phyloP scores from a whole-genome alignment of 257 asterid genomes.

The Solanum chmielewskii region DNA sequence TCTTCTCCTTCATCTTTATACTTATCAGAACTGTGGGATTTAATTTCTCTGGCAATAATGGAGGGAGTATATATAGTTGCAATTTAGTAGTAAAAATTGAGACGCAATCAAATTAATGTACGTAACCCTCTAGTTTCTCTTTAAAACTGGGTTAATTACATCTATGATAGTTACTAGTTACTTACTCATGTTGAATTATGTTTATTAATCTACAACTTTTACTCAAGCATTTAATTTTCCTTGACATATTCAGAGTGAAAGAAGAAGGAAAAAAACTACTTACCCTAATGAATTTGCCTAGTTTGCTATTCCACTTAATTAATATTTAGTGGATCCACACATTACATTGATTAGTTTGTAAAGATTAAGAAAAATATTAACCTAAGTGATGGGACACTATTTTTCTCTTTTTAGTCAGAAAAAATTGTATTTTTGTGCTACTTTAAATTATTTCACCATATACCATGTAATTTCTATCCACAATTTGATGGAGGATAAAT shows the following conservation, averaged over 20 bases:
- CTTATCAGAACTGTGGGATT: no score
- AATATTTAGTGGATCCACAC: not conserved
- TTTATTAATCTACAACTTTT: not conserved
- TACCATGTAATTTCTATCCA: not conserved
- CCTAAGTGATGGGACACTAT: not conserved
- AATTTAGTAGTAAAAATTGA: not conserved
- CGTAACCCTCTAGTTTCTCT: not conserved
- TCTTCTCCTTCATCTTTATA: no score
- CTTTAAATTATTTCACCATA: not conserved
- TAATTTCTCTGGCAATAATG: no score
- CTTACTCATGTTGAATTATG: not conserved
- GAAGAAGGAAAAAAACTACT: not conserved
- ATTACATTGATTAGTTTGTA: not conserved
- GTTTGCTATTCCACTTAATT: no score
- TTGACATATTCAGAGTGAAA: not conserved
- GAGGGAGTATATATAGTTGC: not conserved
- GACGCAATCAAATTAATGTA: not conserved
- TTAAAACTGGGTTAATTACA: not conserved
- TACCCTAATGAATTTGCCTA: not conserved
- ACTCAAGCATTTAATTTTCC: not conserved
- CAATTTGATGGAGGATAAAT: not conserved
- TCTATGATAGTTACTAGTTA: not conserved
- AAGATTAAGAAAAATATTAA: not conserved
- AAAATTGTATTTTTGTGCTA: not conserved
- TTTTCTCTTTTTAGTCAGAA: not conserved